Evolutionary conservation across 2,329 filamentous ascomycete genomes (phyloP).

Genomic region (Claviceps sp.): DNA sequence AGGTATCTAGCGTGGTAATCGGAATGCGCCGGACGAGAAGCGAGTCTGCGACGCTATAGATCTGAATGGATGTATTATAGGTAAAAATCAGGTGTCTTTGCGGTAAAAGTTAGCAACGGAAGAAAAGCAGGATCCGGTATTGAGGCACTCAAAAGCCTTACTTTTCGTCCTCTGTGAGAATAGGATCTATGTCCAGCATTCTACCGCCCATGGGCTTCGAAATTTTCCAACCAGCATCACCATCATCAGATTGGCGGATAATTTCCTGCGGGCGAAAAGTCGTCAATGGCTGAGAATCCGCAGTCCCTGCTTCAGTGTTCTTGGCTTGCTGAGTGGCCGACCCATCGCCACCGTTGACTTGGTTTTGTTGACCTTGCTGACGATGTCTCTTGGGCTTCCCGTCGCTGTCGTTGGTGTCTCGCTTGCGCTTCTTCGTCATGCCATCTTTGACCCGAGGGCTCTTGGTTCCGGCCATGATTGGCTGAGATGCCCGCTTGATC

Average conservation of each 20-base stretch:
- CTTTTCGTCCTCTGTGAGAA: slow-evolving; percentile 48
- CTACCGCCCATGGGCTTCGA: slow-evolving; percentile 52
- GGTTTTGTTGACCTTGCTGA: slow-evolving; percentile 17
- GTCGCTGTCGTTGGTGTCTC: slow-evolving; percentile 28
- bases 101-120: not conserved
- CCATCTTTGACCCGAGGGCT: slow-evolving; percentile 20
- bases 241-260: slow-evolving; percentile 15
- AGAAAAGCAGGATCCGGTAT: not conserved
- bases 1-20: slow-evolving; percentile 22
- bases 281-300: slow-evolving; percentile 3
- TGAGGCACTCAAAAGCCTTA: slow-evolving; percentile 21
- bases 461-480: slow-evolving; percentile 23
- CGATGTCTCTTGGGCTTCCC: slow-evolving; percentile 28
- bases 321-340: not conserved
- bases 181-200: slow-evolving; percentile 51
- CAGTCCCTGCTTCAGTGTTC: slow-evolving; percentile 5
- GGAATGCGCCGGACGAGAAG: slow-evolving; percentile 62
- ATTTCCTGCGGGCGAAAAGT: slow-evolving; percentile 12
- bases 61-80: slow-evolving; percentile 60
- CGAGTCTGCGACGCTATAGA: slow-evolving; percentile 73
- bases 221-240: slow-evolving; percentile 38
- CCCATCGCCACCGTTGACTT: slow-evolving; percentile 12
- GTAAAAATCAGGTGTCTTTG: slow-evolving; percentile 59
- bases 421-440: slow-evolving; percentile 33
- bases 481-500: not conserved